Evolutionary conservation across 148 eudicot genomes (phyloP), one percentile per base, ranked within the genome.

Genomic region (Suaeda aralocaspica): DNA sequence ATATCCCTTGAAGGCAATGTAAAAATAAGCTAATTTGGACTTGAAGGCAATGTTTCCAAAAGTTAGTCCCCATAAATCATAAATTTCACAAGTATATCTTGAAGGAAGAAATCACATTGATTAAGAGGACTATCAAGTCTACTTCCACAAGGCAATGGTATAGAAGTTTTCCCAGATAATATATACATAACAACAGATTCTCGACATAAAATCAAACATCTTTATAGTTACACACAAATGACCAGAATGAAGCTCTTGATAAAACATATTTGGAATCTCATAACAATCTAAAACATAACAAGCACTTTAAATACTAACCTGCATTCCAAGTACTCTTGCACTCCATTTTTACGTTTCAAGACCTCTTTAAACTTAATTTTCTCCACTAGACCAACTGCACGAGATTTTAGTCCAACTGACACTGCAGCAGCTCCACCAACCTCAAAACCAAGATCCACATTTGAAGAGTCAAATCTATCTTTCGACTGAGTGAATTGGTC

Each of bases 361-460:
- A 85, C 80, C 70, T 95, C 99, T 86, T 86, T 95, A 72, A 95
- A 95, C 79, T 85, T 91, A 70, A 91, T 87, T 80, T 83, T 88
- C 79, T 95, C 99, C 70, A 95, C 65, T 34, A 97, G 89, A 71
- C 90, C 80, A 67, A 81, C 85, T 64, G 82, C 89, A 77, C 81
- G 84, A 68, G 96, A 96, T 81, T 85, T 95, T 30, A 95, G 71
- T 26, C 99, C 99, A 72, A 83, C 92, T 10, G 96, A 85, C 51
- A 91, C 91, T 44, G 97, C 99, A 55, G 96, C 93, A 67, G 79
- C 74, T 58, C 82, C 84, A 44, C 82, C 84, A 68, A 55, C 72
- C 74, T 86, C 90, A 70, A 85, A 76, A 69, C 90, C 87, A 41
- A 68, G 55, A 79, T 73, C 74, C 26, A 56, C 48, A 42, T 68